Evolutionary conservation across 1,139 yeast genomes (phyloP).

Genomic region (Pichiaceae sp.): DNA sequence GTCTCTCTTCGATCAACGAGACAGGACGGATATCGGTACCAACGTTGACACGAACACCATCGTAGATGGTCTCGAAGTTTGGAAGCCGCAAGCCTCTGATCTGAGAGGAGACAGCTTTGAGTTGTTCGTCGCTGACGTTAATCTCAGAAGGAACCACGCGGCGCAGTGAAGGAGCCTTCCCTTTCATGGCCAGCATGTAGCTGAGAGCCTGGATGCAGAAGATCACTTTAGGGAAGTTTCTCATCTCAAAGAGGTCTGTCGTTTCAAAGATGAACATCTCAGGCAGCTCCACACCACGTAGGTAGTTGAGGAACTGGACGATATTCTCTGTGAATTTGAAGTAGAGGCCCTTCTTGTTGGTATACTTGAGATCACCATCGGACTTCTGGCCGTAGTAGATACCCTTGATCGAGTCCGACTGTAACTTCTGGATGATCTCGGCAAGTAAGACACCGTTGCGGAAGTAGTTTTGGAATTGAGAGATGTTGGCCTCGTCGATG

Average conservation of each 20-base stretch:
- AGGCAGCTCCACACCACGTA: slow-evolving; percentile 70
- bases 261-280: slow-evolving; percentile 82
- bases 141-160: slow-evolving; percentile 30
- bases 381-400: slow-evolving; percentile 35
- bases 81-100: slow-evolving; percentile 57
- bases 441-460: slow-evolving; percentile 85
- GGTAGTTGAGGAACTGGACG: slow-evolving; percentile 68
- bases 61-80: slow-evolving; percentile 38
- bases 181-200: slow-evolving; percentile 48
- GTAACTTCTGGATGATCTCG: slow-evolving; percentile 61
- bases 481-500: slow-evolving; percentile 46
- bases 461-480: slow-evolving; percentile 43
- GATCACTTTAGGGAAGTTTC: slow-evolving; percentile 88
- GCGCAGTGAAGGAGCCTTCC: slow-evolving; percentile 52
- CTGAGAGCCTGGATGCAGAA: slow-evolving; percentile 89
- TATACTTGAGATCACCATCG: slow-evolving; percentile 23
- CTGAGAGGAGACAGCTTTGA: slow-evolving; percentile 59
- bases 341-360: slow-evolving; percentile 42
- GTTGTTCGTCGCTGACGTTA: slow-evolving; percentile 54
- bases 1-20: slow-evolving; percentile 1
- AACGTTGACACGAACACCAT: slow-evolving; percentile 23
- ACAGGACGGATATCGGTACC: slow-evolving; percentile 16
- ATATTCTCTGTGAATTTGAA: slow-evolving; percentile 92
- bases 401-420: slow-evolving; percentile 53
- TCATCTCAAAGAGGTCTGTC: slow-evolving; percentile 87